These are phyloP conservation scores for Verticillium klebahnii DNA, from an alignment of 2,329 filamentous ascomycete species.

Conservation along the genomic window DNA sequence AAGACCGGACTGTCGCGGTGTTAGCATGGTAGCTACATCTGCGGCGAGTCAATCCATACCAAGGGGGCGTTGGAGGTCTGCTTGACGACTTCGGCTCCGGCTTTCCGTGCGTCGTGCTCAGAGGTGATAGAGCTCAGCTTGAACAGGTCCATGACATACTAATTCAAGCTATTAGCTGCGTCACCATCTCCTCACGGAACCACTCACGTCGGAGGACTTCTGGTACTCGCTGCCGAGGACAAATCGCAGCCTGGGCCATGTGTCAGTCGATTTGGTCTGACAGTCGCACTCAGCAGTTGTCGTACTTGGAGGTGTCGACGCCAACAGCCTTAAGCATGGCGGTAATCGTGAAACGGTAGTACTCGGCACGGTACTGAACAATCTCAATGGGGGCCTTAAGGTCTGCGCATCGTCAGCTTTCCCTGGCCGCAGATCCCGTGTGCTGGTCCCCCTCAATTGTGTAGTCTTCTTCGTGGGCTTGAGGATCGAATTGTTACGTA, in stretches of 20 bases:
- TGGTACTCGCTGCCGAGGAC: conserved; percentile 85
- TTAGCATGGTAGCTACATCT: not conserved
- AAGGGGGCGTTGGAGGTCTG: conserved; percentile 74
- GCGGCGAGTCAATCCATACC: not conserved
- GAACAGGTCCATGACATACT: conserved; percentile 74
- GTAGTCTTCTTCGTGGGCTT: not conserved
- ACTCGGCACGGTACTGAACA: conserved; percentile 74
- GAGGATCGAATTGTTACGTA: not conserved
- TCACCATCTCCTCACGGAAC: not conserved
- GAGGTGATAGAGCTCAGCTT: conserved; percentile 66
- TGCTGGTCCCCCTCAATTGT: too few relatives aligned
- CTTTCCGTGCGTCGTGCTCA: conserved; percentile 81
- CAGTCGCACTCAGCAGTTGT: not conserved
- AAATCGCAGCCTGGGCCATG: conserved; percentile 57
- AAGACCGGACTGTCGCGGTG: conserved; percentile 64
- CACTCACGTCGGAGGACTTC: conserved; percentile 41
- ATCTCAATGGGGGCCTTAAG: conserved; percentile 86
- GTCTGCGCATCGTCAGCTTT: conserved; percentile 32
- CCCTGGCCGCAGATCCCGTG: too few relatives aligned
- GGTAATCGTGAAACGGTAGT: conserved; percentile 76
- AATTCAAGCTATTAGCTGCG: not conserved
- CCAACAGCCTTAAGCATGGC: conserved; percentile 71
- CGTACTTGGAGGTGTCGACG: conserved; percentile 64
- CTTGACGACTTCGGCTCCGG: conserved; percentile 92
- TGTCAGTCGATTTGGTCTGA: not conserved